Base-by-base conservation (phyloP, 2,329 filamentous ascomycete species). In the Rhexocercosporidium sp. region DNA sequence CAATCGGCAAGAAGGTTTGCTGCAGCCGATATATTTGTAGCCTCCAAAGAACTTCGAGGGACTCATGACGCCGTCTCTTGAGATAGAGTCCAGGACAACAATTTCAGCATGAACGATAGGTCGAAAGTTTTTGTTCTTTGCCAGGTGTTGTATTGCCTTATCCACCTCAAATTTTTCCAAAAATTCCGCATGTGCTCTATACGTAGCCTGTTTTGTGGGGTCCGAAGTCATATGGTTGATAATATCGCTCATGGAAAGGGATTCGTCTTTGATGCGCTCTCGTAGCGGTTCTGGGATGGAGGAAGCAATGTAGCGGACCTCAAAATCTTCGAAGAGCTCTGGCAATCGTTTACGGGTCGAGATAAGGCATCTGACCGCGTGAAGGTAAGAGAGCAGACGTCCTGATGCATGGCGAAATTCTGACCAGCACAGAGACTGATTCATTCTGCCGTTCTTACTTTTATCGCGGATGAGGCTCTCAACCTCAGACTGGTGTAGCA, bases 361-460 rank as follows among this genome's bases (percentile, higher is more conserved):
- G 37, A 76, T 59, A 31, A 78, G 59, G 1, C 70, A 65, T 1
- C 66, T 69, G 37, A 73, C 69, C 31, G 71, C 74, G 47, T 73
- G 65, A n/a, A 67, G 68, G 56, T 77, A 77, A 11, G 76, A 77
- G 1, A 71, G 66, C 6, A 77, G 70, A 1, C 76, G 75, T 11
- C 74, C 70, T 6, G 74, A 59, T 1, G 71, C 66, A 62, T 78
- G 77, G 4, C 73, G 73, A 12, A 76, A 39, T 12, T 76, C 71
- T 9, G 41, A 62, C 77, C 77, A 78, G 12, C 59, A 66, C 49
- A 63, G 67, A 47, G 68, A 67, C 47, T 64, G n/a, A 20, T 59
- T 56, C 41, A 65, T 65, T 65, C 60, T 53, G 57, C 64, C 31
- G 11, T 49, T 31, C 22, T 16, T 63, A 39, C 25, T n/a, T 67